Base-by-base conservation (phyloP, 177 flowering plant genomes). In the Vitis hybrid region DNA sequence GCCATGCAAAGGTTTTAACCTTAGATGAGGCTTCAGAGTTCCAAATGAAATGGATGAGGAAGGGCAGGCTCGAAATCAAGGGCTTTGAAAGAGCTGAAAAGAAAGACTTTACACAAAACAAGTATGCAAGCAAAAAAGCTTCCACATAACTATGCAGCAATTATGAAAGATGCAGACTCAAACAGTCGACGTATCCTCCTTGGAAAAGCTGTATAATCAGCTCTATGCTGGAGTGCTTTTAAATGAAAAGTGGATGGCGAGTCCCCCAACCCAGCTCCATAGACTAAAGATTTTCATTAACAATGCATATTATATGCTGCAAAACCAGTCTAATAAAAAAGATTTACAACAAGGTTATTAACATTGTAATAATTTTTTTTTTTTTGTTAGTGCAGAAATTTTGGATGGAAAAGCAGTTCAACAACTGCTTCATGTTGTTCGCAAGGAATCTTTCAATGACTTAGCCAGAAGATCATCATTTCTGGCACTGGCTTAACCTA, bases 401-500 rank as follows among this genome's bases (percentile, higher is more conserved):
- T 51, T 86, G 94, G 92, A 75, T 86, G 14, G 89, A 92, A 1
- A 73, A 74, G 79, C 68, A 80, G 33, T 65, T 79, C 11, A 80
- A 81, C 20, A 90, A 89, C 74, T 83, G 92, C 78, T 90, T 87
- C 81, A 75, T 81, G 78, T 15, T 91, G 72, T 86, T 63, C 76
- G 84, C 97, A 57, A 84, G 75, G 69, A 78, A 67, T 68, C 87
- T 89, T 63, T 62, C 73, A 8, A 89, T 91, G 51, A 83, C 90
- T 74, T 87, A 89, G 93, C 79, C 72, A 2, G 89, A 83, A 13
- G 80, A 89, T 67, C 26, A 19, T 2, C 66, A 65, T 11, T 84
- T 64, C 62, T 91, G 93, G 93, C 65, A 62, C 11, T 91, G 92
- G 97, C 55, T 60, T 31, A 1, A 11, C 29, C 29, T 26, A 26